Evolutionary conservation across 306 rosid species (phyloP).

Genomic region (Fagus sylvatica): DNA sequence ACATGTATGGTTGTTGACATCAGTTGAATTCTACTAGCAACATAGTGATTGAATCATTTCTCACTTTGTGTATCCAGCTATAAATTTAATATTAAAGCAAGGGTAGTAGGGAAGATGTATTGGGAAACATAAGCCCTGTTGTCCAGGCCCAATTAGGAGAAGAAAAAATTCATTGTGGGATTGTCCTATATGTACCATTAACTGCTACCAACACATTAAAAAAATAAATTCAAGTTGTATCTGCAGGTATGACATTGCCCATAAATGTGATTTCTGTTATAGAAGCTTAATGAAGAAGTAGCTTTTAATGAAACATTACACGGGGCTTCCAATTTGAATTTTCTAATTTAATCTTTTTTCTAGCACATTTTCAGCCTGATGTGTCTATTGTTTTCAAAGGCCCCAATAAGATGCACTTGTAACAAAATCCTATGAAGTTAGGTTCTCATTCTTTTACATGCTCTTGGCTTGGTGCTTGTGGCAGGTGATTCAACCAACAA

Average conservation of each 20-base stretch:
- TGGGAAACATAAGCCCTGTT: constrained; percentile 14
- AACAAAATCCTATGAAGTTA: background rate
- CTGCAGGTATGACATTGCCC: background rate
- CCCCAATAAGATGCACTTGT: background rate
- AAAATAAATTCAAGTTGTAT: background rate
- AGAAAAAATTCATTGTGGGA: background rate
- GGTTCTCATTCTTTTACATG: constrained; percentile 16
- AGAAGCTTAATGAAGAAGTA: background rate
- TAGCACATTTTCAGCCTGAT: background rate
- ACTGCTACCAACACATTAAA: background rate
- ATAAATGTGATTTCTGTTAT: background rate
- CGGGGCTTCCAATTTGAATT: background rate
- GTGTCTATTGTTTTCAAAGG: background rate
- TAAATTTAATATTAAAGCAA: background rate
- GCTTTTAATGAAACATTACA: background rate
- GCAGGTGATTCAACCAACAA: constrained; percentile 54
- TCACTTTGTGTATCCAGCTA: background rate
- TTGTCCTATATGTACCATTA: background rate
- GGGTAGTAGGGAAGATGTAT: constrained; percentile 6
- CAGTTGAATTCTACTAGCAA: background rate
- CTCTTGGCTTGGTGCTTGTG: constrained; percentile 33
- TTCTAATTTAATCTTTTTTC: background rate
- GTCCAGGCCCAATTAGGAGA: constrained; percentile 19
- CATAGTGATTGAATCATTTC: background rate
- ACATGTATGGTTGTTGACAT: background rate